phyloP scores from a whole-genome alignment of 768 basidiomycete genomes.

The Tulasnella sp. region DNA sequence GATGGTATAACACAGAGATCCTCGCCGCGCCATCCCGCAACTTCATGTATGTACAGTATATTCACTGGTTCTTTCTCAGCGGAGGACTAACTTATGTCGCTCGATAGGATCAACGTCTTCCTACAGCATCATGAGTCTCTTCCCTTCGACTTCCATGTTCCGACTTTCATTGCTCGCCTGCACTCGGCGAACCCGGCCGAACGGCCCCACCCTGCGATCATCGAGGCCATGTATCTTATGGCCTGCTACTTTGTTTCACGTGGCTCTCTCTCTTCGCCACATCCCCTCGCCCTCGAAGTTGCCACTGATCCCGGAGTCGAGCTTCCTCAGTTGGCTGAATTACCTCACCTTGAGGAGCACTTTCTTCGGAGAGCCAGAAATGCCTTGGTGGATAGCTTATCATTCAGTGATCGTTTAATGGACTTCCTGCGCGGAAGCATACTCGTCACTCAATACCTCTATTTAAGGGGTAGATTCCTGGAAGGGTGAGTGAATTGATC shows the following conservation, averaged over 20 bases:
- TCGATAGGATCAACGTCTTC: constrained; percentile 2
- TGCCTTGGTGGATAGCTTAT: constrained; percentile 18
- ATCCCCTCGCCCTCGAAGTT: neutral
- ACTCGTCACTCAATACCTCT: constrained; percentile 12
- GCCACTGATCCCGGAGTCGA: neutral
- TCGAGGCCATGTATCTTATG: constrained; percentile 22
- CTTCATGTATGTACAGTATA: neutral
- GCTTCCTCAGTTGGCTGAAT: neutral
- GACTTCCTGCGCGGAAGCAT: constrained; percentile 11
- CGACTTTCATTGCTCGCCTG: constrained; percentile 1
- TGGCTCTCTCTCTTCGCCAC: neutral
- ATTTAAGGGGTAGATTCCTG: constrained; percentile 5
- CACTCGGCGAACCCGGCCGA: neutral
- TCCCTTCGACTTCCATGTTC: constrained; percentile 11
- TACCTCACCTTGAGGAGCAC: constrained; percentile 13
- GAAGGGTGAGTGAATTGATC: constrained; percentile 8
- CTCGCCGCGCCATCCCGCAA: neutral
- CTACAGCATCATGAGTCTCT: neutral
- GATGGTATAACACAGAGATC: neutral
- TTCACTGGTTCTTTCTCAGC: neutral
- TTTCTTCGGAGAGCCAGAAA: constrained; percentile 18
- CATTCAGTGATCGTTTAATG: constrained; percentile 17
- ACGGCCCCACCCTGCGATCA: constrained; percentile 12
- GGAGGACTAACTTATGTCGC: neutral
- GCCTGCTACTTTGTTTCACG: constrained; percentile 20